Percentiles rank a stretch among this genome's conserved stretches.
Evolutionary conservation across 768 basidiomycete species (phyloP).

Genomic region (Phlebiopsis flavidoalba): DNA sequence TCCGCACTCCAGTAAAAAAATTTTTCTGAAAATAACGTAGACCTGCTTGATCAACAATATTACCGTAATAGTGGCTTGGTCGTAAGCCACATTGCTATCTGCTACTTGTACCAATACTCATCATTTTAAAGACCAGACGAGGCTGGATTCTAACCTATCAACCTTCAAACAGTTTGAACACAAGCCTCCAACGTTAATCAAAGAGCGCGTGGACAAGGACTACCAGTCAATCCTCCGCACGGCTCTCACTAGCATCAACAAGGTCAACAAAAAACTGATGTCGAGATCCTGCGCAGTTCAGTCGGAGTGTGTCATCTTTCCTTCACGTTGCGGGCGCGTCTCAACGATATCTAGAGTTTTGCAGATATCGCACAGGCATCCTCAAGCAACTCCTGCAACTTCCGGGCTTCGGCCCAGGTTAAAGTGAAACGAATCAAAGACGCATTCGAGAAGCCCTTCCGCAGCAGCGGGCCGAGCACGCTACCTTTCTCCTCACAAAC

Average conservation of each 20-base stretch:
- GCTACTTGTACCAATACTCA: background rate
- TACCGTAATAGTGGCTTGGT: slow-evolving; percentile 90
- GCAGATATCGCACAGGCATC: slow-evolving; percentile 72
- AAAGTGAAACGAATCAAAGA: slow-evolving; percentile 90
- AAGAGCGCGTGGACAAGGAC: slow-evolving; percentile 89
- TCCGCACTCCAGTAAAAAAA: background rate
- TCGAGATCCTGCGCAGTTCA: slow-evolving; percentile 85
- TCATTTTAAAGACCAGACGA: slow-evolving; percentile 65
- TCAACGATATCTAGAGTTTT: slow-evolving; percentile 61
- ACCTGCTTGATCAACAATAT: slow-evolving; percentile 89
- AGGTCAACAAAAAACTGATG: slow-evolving; percentile 99
- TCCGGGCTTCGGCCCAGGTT: slow-evolving; percentile 90
- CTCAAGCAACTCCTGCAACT: slow-evolving; percentile 72
- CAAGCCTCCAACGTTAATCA: slow-evolving; percentile 90
- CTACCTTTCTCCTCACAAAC: slow-evolving; percentile 23
- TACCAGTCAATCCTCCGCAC: slow-evolving; percentile 77
- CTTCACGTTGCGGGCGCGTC: background rate
- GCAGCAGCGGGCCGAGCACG: slow-evolving; percentile 54
- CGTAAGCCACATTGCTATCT: slow-evolving; percentile 39
- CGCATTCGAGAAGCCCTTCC: slow-evolving; percentile 86
- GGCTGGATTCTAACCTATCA: slow-evolving; percentile 84
- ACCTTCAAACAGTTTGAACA: slow-evolving; percentile 93
- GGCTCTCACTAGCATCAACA: slow-evolving; percentile 82
- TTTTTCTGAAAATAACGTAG: slow-evolving; percentile 27
- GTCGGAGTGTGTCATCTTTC: slow-evolving; percentile 66